Conservation (phyloP, 1,284 basidiomycete genomes). For the Pseudozyma thailandica region DNA sequence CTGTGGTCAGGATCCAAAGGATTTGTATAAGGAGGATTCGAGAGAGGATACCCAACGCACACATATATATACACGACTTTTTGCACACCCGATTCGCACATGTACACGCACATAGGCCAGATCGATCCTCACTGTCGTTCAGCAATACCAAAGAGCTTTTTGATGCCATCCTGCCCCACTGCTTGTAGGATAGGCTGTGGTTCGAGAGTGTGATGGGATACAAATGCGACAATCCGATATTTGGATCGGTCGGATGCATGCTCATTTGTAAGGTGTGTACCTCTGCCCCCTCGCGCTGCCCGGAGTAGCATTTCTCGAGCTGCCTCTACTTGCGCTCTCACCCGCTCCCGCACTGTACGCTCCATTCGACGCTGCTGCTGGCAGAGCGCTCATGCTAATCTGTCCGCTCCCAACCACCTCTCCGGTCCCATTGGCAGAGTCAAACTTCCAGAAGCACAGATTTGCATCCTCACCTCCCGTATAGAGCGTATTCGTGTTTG, state of each 20-base stretch:
- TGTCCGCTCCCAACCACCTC: conserved; percentile 1
- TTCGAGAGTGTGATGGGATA: too few species aligned
- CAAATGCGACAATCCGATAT: background rate
- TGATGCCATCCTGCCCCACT: background rate
- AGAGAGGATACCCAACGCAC: too few species aligned
- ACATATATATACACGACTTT: too few species aligned
- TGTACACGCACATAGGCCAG: too few species aligned
- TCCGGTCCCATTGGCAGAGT: background rate
- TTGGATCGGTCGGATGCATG: background rate
- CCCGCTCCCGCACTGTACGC: background rate
- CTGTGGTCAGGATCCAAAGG: too few species aligned
- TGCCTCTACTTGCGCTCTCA: conserved; percentile 20
- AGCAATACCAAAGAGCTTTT: too few species aligned
- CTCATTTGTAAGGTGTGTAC: conserved; percentile 43
- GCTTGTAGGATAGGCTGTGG: background rate
- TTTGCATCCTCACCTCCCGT: conserved; percentile 60
- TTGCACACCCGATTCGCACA: too few species aligned
- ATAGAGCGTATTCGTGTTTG: conserved; percentile 35
- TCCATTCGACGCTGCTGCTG: conserved; percentile 1
- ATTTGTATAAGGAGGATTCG: too few species aligned
- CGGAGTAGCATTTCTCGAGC: conserved; percentile 24
- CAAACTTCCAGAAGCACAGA: conserved; percentile 52
- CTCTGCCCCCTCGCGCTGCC: conserved; percentile 20
- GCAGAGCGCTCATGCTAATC: conserved; percentile 10
- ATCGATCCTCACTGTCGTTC: too few species aligned